Conservation (phyloP, 148 eudicot genomes). For the Spergularia bocconei region DNA sequence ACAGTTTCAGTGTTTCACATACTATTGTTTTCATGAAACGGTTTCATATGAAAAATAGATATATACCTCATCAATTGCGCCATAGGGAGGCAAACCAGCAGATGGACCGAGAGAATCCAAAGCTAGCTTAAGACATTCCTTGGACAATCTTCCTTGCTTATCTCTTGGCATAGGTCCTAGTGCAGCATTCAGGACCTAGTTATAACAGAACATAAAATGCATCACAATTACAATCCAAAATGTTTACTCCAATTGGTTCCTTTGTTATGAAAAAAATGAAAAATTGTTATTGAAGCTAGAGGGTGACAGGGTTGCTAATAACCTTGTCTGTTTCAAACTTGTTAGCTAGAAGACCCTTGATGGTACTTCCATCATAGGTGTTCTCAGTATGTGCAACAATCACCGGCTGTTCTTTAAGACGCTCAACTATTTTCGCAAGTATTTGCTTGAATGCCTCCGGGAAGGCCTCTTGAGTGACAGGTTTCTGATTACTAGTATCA, state of each 20-base stretch:
- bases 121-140: constrained; percentile 56
- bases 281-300: too few relatives aligned
- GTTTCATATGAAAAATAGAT: not conserved
- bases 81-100: constrained; percentile 82
- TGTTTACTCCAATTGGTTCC: not conserved
- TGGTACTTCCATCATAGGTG: constrained; percentile 74
- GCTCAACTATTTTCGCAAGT: constrained; percentile 50
- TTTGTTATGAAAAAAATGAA: not conserved
- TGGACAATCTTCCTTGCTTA: constrained; percentile 57
- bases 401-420: constrained; percentile 79
- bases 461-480: constrained; percentile 57
- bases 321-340: constrained; percentile 90
- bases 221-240: not conserved
- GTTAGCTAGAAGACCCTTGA: constrained; percentile 67
- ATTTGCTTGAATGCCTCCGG: constrained; percentile 54
- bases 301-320: not conserved
- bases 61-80: constrained; percentile 74
- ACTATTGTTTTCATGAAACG: too few relatives aligned
- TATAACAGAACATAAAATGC: not conserved
- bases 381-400: constrained; percentile 93
- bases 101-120: constrained; percentile 72
- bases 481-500: constrained; percentile 21
- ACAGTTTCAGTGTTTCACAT: too few relatives aligned
- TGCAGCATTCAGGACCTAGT: constrained; percentile 57
- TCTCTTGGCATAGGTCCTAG: constrained; percentile 55